Evolutionary conservation across 768 basidiomycete genomes (phyloP).

Genomic region (Boletus pseudo-olivaceus): DNA sequence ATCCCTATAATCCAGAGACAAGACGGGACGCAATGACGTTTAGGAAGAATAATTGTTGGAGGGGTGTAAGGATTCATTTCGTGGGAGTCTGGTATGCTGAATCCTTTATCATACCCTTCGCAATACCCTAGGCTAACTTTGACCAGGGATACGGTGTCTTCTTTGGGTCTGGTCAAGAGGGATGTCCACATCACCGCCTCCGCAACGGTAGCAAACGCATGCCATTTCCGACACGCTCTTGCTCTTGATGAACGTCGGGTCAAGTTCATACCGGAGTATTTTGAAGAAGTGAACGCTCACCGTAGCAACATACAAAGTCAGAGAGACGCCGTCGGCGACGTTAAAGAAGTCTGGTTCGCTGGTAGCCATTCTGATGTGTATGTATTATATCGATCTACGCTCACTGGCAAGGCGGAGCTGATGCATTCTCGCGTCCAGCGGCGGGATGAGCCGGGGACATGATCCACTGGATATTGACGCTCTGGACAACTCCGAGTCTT

Average conservation of each 20-base stretch:
- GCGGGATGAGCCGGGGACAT: background rate
- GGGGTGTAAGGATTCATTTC: background rate
- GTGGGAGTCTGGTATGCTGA: background rate
- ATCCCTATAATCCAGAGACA: background rate
- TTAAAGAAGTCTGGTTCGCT: background rate
- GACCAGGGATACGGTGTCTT: background rate
- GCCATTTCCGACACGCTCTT: background rate
- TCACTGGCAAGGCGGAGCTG: background rate
- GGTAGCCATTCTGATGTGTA: background rate
- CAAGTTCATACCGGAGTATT: background rate
- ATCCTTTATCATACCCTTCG: background rate
- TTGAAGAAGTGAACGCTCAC: background rate
- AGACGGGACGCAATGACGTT: background rate
- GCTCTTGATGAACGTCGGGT: background rate
- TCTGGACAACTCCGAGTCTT: background rate
- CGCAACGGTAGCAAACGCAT: background rate
- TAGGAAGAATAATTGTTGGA: background rate
- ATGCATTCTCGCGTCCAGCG: background rate
- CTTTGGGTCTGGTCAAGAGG: background rate
- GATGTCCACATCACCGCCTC: background rate
- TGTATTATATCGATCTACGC: too few relatives aligned
- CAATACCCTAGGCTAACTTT: background rate
- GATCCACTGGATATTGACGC: background rate
- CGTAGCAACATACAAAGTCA: background rate
- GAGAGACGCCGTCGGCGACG: background rate